Evolutionary conservation across 345 rosid species (phyloP), one percentile per base, ranked within the genome.

Genomic region (Populus deltoides): DNA sequence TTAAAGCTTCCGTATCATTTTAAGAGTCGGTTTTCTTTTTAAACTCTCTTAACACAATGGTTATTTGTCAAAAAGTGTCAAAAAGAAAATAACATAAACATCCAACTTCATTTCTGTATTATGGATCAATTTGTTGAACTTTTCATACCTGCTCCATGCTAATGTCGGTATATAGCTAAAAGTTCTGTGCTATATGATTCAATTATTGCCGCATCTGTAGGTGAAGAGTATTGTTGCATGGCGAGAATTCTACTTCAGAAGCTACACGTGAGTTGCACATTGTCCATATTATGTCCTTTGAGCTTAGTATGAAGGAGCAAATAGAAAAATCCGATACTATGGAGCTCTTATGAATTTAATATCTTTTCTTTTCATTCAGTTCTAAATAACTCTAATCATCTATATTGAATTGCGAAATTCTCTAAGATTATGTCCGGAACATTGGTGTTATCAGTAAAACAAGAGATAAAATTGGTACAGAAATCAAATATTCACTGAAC

Each of bases 141-240:
- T 18, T 17, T 51, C 7, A 17, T 18, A 6, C 57, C 16, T 15
- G 53, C 20, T 51, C 57, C 57, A 51, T 18, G n/a, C 57, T 17
- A 51, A 51, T 51, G 57, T 51, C 1, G 20, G 57, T 51, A 51
- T 6, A 17, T 51, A 6, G 57, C n/a, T 51, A 20, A 51, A 51
- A 63, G 67, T 63, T 66, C 13, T 33, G 3, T 4, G 2, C 2
- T 66, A 2, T 63, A 24, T 63, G 35, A n/a, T 63, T 59, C 27
- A 20, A 22, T 25, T 68, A 38, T 80, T 81, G 72, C n/a, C 47
- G 74, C 24, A 41, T 79, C 80, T 82, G 73, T 77, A 93, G 99
- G 96, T 95, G 85, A 92, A 91, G 86, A 91, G 98, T 86, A 78
- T 95, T 57, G 94, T 95, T 27, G 96, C 90, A 62, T 95, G 99